Percentiles rank a stretch among this genome's conserved stretches.
Conservation (phyloP, 2,329 filamentous ascomycete genomes). For the Pseudocercospora cruenta region DNA sequence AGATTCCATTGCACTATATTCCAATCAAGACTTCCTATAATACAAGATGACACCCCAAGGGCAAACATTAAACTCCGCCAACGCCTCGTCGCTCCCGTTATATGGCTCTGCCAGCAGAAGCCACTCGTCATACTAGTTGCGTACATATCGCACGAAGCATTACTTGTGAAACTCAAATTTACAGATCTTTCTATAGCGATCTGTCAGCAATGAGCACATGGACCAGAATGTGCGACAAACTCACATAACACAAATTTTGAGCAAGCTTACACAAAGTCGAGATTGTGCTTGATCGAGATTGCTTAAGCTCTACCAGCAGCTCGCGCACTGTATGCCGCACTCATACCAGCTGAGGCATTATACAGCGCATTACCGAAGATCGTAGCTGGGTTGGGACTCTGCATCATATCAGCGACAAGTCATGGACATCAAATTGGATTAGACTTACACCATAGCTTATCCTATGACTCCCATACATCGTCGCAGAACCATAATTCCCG, state of each 20-base stretch:
- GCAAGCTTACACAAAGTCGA: neutral
- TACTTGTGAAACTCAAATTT: neutral
- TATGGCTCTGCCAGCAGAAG: slow-evolving; percentile 1
- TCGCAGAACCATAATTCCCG: neutral
- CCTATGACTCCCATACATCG: neutral
- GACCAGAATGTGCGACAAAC: neutral
- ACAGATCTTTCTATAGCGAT: neutral
- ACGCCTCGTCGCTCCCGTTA: neutral
- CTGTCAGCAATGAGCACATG: neutral
- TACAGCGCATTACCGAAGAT: neutral
- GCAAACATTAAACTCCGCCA: neutral
- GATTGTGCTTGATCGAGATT: neutral
- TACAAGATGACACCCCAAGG: neutral
- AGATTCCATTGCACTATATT: neutral
- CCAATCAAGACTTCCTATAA: neutral
- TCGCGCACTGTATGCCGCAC: neutral
- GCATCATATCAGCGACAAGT: neutral
- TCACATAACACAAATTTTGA: neutral
- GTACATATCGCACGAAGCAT: neutral
- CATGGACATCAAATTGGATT: too few relatives aligned
- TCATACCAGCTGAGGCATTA: neutral
- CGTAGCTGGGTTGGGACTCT: neutral
- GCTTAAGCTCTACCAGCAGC: neutral
- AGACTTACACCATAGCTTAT: slow-evolving; percentile 6
- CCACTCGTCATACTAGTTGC: neutral